Base-by-base conservation (phyloP, 208 protist species). In the Strigomonas oncopelti region DNA sequence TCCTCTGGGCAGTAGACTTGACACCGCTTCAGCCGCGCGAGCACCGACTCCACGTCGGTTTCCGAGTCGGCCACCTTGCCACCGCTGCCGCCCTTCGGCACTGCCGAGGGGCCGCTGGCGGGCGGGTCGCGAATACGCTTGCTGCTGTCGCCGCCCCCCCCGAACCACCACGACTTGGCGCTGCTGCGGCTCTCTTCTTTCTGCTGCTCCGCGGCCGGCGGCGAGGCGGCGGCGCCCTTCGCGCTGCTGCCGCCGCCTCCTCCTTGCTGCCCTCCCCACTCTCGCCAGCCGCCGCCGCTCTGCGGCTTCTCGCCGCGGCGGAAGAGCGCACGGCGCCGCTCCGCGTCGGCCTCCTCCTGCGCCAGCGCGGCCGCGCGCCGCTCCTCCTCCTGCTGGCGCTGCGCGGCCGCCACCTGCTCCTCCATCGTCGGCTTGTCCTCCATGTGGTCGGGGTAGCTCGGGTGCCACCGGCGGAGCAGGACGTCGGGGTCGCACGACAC, bases 1-100 rank as follows among this genome's bases (percentile, higher is more conserved):
- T 92, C 71, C 45, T 92, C 84, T 9, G 88, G 88, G 69, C 89
- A 94, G 77, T 92, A 94, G 25, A 94, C 84, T 69, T 90, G 78
- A 57, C 89, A 94, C 0, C 65, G 72, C 59, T 84, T 87, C 22
- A 94, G 77, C 27, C 80, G 70, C 24, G 65, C 53, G 64, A 94
- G 64, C 31, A 94, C 74, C 11, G 65, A 77, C 5, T 76, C 73
- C 38, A 91, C 75, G 67, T 89, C 77, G 0, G 80, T 82, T n/a
- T 87, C 84, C 32, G 74, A 69, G 61, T 88, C 80, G 1, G 62
- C 69, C 0, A 72, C 73, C 56, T 82, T 80, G 5, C 31, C 65
- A 11, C 29, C 60, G 18, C 57, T 27, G 45, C 55, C 31, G 20
- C 27, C 51, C 16, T 65, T 65, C 25, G 25, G 11, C 5, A 1